Evolutionary conservation across 768 basidiomycete species (phyloP).

Genomic region (Pisolithus sp.): DNA sequence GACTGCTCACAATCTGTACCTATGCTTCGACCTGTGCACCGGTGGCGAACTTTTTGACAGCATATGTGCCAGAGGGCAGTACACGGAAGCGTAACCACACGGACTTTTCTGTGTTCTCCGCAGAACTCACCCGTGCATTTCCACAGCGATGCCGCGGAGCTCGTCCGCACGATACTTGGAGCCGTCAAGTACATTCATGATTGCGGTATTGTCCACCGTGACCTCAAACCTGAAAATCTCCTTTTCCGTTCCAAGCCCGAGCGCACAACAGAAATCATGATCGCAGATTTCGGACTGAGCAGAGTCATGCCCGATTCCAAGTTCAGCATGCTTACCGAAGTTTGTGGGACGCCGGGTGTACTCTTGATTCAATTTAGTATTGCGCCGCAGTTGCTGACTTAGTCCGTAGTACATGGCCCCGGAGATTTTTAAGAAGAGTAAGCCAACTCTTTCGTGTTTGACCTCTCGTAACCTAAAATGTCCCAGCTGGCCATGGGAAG

Average conservation of each 20-base stretch:
- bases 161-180: conserved; percentile 79
- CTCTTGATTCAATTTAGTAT: conserved; percentile 19
- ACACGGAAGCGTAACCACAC: conserved; percentile 77
- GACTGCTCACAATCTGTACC: conserved; percentile 91
- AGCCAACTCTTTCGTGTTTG: conserved; percentile 16
- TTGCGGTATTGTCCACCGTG: conserved; percentile 90
- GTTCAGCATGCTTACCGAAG: conserved; percentile 82
- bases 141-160: conserved; percentile 79
- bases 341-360: conserved; percentile 90
- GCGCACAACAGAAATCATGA: conserved; percentile 84
- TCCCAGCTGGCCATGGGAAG: conserved; percentile 80
- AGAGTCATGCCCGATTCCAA: conserved; percentile 89
- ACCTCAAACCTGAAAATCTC: conserved; percentile 97
- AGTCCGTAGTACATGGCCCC: conserved; percentile 79
- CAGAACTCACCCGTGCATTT: conserved; percentile 21
- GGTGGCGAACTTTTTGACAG: conserved; percentile 99
- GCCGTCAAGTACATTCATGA: conserved; percentile 91
- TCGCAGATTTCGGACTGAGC: conserved; percentile 94
- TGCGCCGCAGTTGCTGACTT: conserved; percentile 2
- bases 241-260: conserved; percentile 87
- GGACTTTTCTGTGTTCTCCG: background rate
- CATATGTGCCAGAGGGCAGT: conserved; percentile 96
- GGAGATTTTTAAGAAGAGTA: conserved; percentile 90
- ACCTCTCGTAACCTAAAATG: background rate
- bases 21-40: conserved; percentile 93